A percentile compares a stretch with the other conserved stretches of the same genome.
phyloP scores from a whole-genome alignment of 306 rosid species.

The Gynostemma pentaphyllum region DNA sequence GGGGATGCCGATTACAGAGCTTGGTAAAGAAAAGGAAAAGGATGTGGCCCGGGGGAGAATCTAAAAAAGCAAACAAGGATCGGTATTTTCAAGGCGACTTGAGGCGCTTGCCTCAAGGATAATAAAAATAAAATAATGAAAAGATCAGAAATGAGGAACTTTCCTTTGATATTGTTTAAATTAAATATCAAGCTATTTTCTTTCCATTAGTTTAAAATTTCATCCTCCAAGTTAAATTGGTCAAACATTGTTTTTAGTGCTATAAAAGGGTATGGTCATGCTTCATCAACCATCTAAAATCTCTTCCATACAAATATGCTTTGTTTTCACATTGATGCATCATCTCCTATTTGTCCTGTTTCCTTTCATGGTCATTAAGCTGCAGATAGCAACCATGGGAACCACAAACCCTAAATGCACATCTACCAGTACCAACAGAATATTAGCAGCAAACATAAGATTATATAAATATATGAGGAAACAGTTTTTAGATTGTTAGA shows the following conservation, averaged over 20 bases:
- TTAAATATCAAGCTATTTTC: too few species aligned
- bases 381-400: background rate
- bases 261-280: background rate
- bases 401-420: background rate
- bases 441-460: background rate
- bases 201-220: too few species aligned
- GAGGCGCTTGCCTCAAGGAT: too few species aligned
- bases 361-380: background rate
- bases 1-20: too few species aligned
- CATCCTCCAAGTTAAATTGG: background rate
- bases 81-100: too few species aligned
- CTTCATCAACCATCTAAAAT: background rate
- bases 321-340: background rate
- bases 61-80: too few species aligned
- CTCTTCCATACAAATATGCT: background rate
- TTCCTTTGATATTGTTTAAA: too few species aligned
- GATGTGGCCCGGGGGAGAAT: too few species aligned
- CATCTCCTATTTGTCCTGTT: background rate
- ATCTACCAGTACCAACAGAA: background rate
- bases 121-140: too few species aligned
- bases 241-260: background rate
- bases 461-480: background rate
- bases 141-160: too few species aligned
- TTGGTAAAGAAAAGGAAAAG: too few species aligned
- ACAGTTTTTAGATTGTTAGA: slow-evolving; percentile 14